These are phyloP conservation scores for Meredithiella fracta DNA, from an alignment of 2,329 filamentous ascomycete genomes.

Conservation along the genomic window DNA sequence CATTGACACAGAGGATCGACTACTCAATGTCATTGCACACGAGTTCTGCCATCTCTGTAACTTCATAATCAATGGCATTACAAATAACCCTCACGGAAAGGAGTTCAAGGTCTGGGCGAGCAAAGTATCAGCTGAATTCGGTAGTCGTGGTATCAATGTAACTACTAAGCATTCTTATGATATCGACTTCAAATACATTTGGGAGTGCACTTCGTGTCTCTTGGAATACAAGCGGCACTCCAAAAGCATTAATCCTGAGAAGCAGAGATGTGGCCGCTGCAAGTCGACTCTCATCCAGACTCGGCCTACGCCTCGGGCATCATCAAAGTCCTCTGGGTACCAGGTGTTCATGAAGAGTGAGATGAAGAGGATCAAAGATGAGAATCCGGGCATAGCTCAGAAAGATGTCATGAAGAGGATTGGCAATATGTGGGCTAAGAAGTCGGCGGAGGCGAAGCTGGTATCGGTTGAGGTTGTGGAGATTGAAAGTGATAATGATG, in stretches of 20 bases:
- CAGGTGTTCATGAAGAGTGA: slow-evolving; percentile 47
- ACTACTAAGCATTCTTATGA: slow-evolving; percentile 82
- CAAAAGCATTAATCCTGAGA: slow-evolving; percentile 59
- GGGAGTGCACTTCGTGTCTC: slow-evolving; percentile 56
- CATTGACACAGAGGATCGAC: slow-evolving; percentile 57
- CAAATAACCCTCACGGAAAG: slow-evolving; percentile 62
- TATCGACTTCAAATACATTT: slow-evolving; percentile 85
- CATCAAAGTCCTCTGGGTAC: slow-evolving; percentile 26
- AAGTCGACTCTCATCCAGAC: slow-evolving; percentile 55
- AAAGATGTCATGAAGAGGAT: slow-evolving; percentile 55
- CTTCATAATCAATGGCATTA: slow-evolving; percentile 68
- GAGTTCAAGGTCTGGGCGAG: slow-evolving; percentile 65
- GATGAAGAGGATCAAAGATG: slow-evolving; percentile 42
- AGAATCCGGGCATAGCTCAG: slow-evolving; percentile 40
- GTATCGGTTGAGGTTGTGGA: slow-evolving; percentile 14
- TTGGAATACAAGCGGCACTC: slow-evolving; percentile 69
- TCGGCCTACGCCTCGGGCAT: slow-evolving; percentile 51
- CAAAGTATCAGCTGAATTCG: slow-evolving; percentile 40
- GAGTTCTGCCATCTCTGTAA: slow-evolving; percentile 92
- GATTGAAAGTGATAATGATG: slow-evolving; percentile 13
- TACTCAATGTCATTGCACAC: slow-evolving; percentile 85
- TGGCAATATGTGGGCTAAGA: slow-evolving; percentile 42
- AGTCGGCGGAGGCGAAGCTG: not conserved
- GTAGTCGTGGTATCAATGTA: slow-evolving; percentile 50
- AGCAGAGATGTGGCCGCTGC: slow-evolving; percentile 65